Evolutionary conservation across 805 yeast species (phyloP).

Genomic region (Yarrowia sp.): DNA sequence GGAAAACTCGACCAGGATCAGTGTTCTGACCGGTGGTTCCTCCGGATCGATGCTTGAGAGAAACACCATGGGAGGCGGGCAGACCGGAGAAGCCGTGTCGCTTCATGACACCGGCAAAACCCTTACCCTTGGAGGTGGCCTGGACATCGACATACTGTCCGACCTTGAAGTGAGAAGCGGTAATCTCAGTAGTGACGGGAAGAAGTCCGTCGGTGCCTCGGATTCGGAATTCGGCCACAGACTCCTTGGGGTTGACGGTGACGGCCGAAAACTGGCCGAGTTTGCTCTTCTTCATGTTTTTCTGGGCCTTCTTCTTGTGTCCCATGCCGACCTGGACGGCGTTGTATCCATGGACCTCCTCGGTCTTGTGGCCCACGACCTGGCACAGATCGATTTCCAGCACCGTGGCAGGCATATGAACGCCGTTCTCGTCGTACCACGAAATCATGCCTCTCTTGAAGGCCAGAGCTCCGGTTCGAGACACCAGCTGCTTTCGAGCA

Average conservation of each 20-base stretch:
- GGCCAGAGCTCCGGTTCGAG: slow-evolving; percentile 81
- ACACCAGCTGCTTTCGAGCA: slow-evolving; percentile 64
- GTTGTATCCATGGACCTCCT: slow-evolving; percentile 69
- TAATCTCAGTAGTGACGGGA: slow-evolving; percentile 72
- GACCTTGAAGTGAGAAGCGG: slow-evolving; percentile 75
- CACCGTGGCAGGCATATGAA: slow-evolving; percentile 76
- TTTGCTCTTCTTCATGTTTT: slow-evolving; percentile 60
- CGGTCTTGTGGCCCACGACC: slow-evolving; percentile 69
- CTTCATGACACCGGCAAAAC: slow-evolving; percentile 97
- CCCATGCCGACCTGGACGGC: slow-evolving; percentile 75
- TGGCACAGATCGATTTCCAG: slow-evolving; percentile 85
- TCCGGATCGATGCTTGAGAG: slow-evolving; percentile 87
- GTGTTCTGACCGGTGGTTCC: slow-evolving; percentile 97
- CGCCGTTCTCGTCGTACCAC: slow-evolving; percentile 64
- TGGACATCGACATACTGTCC: slow-evolving; percentile 84
- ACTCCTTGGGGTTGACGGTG: slow-evolving; percentile 75
- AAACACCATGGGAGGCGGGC: slow-evolving; percentile 93
- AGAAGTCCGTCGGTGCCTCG: slow-evolving; percentile 60
- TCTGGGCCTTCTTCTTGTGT: slow-evolving; percentile 61
- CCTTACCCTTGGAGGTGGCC: slow-evolving; percentile 86
- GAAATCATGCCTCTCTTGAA: slow-evolving; percentile 88
- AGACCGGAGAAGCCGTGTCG: slow-evolving; percentile 87
- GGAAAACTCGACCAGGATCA: slow-evolving; percentile 92
- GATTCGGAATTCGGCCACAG: slow-evolving; percentile 75
- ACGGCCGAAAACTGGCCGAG: slow-evolving; percentile 78